Percentiles rank a stretch among this genome's conserved stretches.
These are phyloP conservation scores for Amaranthus hypochondriacus DNA, from an alignment of 148 eudicot species.

Conservation along the genomic window DNA sequence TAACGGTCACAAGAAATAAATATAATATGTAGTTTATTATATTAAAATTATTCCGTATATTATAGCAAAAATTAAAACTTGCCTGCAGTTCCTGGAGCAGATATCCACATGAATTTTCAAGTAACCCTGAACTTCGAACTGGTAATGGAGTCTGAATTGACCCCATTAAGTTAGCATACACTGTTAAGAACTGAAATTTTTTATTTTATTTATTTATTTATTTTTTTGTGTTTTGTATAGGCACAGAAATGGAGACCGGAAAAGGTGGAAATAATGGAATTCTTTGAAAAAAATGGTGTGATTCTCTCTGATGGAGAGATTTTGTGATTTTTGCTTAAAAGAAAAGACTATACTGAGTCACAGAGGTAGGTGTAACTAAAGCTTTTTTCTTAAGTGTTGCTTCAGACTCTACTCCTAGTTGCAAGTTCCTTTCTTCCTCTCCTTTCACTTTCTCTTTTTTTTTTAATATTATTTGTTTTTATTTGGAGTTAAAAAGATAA, in stretches of 20 bases:
- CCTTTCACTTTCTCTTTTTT: constrained; percentile 11
- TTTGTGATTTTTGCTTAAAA: constrained; percentile 60
- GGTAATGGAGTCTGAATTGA: constrained; percentile 46
- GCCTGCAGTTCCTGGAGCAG: constrained; percentile 91
- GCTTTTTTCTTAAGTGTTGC: constrained; percentile 61
- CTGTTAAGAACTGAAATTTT: not conserved
- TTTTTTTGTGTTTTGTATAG: constrained; percentile 7
- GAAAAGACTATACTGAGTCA: constrained; percentile 47
- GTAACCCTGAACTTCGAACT: constrained; percentile 45
- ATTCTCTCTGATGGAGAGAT: constrained; percentile 24
- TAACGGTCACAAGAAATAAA: not conserved
- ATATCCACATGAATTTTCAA: constrained; percentile 85
- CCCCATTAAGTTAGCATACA: constrained; percentile 43
- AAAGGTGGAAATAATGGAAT: constrained; percentile 20
- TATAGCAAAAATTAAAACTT: constrained; percentile 22
- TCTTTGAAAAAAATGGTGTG: constrained; percentile 17
- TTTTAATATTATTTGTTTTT: not conserved
- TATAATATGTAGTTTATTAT: not conserved
- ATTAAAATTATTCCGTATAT: not conserved
- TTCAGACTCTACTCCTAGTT: constrained; percentile 10
- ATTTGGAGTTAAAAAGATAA: too few relatives aligned
- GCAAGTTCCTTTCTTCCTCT: constrained; percentile 21
- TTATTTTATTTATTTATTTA: not conserved
- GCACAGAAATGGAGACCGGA: constrained; percentile 23
- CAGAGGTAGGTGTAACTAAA: constrained; percentile 56